phyloP scores from a whole-genome alignment of 2,329 filamentous ascomycete genomes.

The Rhinocladiella mackenziei region DNA sequence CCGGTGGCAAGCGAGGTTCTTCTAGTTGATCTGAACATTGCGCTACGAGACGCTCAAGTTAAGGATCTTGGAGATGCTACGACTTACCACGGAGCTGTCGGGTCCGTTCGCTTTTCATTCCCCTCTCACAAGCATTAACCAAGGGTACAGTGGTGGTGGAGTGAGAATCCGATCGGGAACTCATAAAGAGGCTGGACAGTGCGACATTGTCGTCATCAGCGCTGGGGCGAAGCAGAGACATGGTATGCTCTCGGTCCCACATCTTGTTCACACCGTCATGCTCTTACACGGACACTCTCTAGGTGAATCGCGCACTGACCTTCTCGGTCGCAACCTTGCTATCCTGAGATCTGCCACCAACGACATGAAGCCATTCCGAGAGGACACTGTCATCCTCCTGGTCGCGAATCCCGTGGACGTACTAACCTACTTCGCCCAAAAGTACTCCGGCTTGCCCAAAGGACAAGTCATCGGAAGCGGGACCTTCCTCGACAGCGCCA shows the following conservation, averaged over 20 bases:
- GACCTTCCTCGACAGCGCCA: constrained; percentile 51
- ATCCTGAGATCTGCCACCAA: constrained; percentile 48
- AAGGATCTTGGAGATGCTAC: constrained; percentile 52
- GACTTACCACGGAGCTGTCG: constrained; percentile 44
- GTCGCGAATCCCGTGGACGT: constrained; percentile 56
- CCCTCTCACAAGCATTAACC: background rate
- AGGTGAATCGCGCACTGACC: constrained; percentile 46
- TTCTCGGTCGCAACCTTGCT: constrained; percentile 47
- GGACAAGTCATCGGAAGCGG: constrained; percentile 52
- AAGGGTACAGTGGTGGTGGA: constrained; percentile 14
- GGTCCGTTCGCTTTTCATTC: constrained; percentile 36
- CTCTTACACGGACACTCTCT: constrained; percentile 4
- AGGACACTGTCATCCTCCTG: constrained; percentile 48
- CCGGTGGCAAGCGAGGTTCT: constrained; percentile 51
- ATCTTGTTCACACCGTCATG: background rate
- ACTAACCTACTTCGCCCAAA: constrained; percentile 49
- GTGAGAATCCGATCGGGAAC: constrained; percentile 19
- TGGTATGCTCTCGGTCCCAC: constrained; percentile 30
- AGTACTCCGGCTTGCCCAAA: constrained; percentile 47
- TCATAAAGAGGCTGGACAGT: constrained; percentile 47
- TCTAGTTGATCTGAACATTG: constrained; percentile 50
- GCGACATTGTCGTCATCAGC: constrained; percentile 54
- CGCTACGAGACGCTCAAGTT: constrained; percentile 48
- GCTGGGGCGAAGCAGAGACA: constrained; percentile 51
- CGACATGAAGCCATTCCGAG: constrained; percentile 48